Conservation (phyloP, 495 filamentous ascomycete species). For the Lineolata rhizophorae region DNA sequence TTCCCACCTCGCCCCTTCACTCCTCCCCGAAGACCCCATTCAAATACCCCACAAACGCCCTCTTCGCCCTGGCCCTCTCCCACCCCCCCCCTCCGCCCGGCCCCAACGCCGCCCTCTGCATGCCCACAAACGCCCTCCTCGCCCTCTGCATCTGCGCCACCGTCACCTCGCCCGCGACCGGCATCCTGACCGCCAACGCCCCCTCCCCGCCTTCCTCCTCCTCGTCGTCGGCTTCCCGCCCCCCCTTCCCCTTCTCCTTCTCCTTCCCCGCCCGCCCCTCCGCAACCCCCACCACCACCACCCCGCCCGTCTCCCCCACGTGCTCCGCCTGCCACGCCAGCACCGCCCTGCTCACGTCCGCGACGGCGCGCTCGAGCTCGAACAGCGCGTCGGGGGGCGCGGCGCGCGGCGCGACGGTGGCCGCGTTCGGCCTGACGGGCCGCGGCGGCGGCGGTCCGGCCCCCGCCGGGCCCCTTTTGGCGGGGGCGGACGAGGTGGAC, state of each 20-base stretch:
- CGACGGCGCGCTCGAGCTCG: conserved; percentile 63
- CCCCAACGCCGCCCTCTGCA: conserved; percentile 67
- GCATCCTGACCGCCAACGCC: no score
- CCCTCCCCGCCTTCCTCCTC: no score
- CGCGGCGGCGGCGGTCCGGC: conserved; percentile 20
- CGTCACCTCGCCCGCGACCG: no score
- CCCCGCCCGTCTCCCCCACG: conserved; percentile 32
- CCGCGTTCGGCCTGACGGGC: conserved; percentile 39
- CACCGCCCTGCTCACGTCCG: conserved; percentile 57
- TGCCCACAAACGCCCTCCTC: conserved; percentile 61
- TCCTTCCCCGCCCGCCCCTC: conserved; percentile 16
- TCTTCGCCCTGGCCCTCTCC: conserved; percentile 35
- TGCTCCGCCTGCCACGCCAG: conserved; percentile 49
- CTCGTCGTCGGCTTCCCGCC: no score
- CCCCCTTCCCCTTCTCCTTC: no score
- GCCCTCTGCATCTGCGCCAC: conserved; percentile 65
- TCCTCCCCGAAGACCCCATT: conserved; percentile 24
- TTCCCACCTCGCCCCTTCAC: no score
- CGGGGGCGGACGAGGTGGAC: conserved; percentile 7
- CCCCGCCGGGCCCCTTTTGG: conserved; percentile 22
- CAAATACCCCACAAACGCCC: conserved; percentile 52
- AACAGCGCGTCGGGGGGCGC: conserved; percentile 63
- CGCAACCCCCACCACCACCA: conserved; percentile 21
- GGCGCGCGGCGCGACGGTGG: conserved; percentile 51
- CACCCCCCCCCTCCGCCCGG: conserved; percentile 41